These are phyloP conservation scores for Claviceps africana DNA, from an alignment of 2,329 filamentous ascomycete species.

Conservation along the genomic window DNA sequence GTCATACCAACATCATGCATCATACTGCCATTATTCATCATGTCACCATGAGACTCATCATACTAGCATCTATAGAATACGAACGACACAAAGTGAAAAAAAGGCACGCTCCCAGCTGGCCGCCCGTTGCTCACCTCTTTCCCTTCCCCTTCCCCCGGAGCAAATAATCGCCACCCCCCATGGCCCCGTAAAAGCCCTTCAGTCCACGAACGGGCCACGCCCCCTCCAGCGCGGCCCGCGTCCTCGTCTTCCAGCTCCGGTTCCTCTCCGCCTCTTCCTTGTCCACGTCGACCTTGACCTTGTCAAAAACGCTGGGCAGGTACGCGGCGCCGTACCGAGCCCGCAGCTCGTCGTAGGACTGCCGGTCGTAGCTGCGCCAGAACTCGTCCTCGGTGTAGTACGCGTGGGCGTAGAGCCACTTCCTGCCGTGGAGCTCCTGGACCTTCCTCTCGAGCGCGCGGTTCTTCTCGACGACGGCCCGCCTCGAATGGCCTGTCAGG, in stretches of 20 bases:
- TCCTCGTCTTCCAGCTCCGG: slow-evolving; percentile 18
- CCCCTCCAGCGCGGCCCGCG: slow-evolving; percentile 13
- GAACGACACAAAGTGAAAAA: too few relatives aligned
- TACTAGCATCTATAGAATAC: too few relatives aligned
- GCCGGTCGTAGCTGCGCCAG: slow-evolving; percentile 47
- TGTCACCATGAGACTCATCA: too few relatives aligned
- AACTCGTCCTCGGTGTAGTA: slow-evolving; percentile 57
- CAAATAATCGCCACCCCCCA: slow-evolving; percentile 32
- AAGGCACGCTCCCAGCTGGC: too few relatives aligned
- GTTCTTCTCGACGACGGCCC: slow-evolving; percentile 53
- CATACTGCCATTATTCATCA: too few relatives aligned
- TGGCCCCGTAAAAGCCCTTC: slow-evolving; percentile 31
- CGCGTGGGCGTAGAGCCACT: slow-evolving; percentile 57
- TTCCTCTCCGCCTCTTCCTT: slow-evolving; percentile 17
- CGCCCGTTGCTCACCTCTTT: slow-evolving; percentile 12
- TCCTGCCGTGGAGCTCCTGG: slow-evolving; percentile 49
- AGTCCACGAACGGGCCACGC: slow-evolving; percentile 31
- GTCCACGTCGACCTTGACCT: slow-evolving; percentile 40
- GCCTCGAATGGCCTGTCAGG: slow-evolving; percentile 29
- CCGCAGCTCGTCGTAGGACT: slow-evolving; percentile 44
- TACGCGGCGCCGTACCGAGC: slow-evolving; percentile 43
- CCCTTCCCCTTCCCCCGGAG: slow-evolving; percentile 12
- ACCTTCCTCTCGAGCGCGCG: slow-evolving; percentile 57
- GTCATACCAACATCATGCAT: too few relatives aligned
- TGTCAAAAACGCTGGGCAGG: slow-evolving; percentile 53